phyloP scores from a whole-genome alignment of 495 filamentous ascomycete genomes.

The Talaromyces liani region DNA sequence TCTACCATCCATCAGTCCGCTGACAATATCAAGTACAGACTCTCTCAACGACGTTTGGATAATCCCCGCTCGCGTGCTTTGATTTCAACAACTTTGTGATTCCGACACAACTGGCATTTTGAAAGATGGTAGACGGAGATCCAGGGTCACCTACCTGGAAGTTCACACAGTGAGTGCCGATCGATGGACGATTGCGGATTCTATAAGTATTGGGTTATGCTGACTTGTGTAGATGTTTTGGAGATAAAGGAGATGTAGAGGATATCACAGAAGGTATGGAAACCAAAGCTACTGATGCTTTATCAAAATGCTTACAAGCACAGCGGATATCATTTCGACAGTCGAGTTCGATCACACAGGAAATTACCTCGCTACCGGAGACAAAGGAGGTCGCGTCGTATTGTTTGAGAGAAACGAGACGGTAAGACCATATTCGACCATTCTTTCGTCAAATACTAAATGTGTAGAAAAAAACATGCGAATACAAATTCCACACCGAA shows the following conservation, averaged over 20 bases:
- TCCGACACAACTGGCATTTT: constrained; percentile 25
- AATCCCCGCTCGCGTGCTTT: background rate
- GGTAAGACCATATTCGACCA: constrained; percentile 33
- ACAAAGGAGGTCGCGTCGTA: constrained; percentile 95
- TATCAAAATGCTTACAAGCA: constrained; percentile 6
- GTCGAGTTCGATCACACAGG: constrained; percentile 99
- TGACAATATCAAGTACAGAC: background rate
- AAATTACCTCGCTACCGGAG: constrained; percentile 95
- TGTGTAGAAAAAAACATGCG: constrained; percentile 85
- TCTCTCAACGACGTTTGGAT: background rate
- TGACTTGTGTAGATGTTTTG: constrained; percentile 72
- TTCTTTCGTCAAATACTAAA: background rate
- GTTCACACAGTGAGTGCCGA: constrained; percentile 90
- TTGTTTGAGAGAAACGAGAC: constrained; percentile 97
- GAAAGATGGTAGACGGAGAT: constrained; percentile 96
- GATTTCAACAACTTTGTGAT: constrained; percentile 2
- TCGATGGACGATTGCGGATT: background rate
- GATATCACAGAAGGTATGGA: constrained; percentile 96
- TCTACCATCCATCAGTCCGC: background rate
- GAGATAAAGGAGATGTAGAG: constrained; percentile 98
- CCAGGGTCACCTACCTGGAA: constrained; percentile 94
- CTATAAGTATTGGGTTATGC: background rate
- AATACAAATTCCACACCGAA: constrained; percentile 99
- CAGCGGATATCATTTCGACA: constrained; percentile 98
- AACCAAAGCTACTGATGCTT: constrained; percentile 2